These are phyloP conservation scores for Senna tora DNA, from an alignment of 306 rosid species.

Conservation along the genomic window DNA sequence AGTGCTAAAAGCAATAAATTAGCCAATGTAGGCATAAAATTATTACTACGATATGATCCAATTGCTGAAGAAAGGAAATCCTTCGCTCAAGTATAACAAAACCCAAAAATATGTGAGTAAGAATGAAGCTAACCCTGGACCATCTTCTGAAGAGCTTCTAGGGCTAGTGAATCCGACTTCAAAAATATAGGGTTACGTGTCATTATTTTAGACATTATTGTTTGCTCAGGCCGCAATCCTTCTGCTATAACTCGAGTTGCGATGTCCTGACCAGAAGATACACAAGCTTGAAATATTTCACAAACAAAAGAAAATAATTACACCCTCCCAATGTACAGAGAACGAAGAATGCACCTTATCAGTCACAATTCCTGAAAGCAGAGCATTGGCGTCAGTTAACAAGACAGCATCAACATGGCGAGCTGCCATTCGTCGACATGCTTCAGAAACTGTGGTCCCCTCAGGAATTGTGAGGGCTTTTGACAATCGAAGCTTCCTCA, in stretches of 20 bases:
- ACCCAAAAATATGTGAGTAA: constrained; percentile 5
- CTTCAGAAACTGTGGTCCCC: constrained; percentile 86
- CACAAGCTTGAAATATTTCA: constrained; percentile 36
- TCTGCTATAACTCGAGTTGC: constrained; percentile 88
- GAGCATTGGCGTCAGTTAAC: constrained; percentile 81
- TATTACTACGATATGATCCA: neutral
- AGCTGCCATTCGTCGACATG: constrained; percentile 91
- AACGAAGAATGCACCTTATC: constrained; percentile 66
- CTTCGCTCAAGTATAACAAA: neutral
- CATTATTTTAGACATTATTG: constrained; percentile 81
- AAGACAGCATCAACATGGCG: constrained; percentile 88
- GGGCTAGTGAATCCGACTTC: constrained; percentile 73
- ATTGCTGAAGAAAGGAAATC: constrained; percentile 11
- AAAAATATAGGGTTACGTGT: constrained; percentile 86
- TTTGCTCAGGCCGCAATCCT: constrained; percentile 89
- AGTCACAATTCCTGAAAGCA: constrained; percentile 93
- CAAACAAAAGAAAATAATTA: neutral
- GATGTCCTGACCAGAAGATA: constrained; percentile 63
- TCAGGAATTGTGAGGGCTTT: constrained; percentile 95
- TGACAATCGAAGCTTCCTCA: constrained; percentile 80
- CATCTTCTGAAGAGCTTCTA: constrained; percentile 96
- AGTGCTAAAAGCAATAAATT: constrained; percentile 10
- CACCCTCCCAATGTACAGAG: neutral
- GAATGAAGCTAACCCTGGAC: constrained; percentile 64
- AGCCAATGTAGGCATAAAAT: neutral